phyloP scores from a whole-genome alignment of 768 basidiomycete species.

The Suillus sp. region DNA sequence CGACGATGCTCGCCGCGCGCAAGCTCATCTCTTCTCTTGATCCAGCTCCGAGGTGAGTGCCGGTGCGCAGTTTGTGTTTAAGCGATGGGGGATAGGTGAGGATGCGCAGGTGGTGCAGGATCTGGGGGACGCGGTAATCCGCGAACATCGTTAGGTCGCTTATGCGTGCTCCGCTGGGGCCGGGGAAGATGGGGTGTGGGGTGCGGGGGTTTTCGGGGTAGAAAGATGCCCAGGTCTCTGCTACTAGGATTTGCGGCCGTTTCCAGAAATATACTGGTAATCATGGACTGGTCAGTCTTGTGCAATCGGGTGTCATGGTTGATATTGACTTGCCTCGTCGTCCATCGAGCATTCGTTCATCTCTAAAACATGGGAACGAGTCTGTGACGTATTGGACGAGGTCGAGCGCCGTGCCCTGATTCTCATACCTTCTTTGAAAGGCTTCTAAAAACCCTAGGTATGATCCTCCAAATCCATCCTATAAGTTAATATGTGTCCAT shows the following conservation, averaged over 20 bases:
- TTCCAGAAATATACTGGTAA: slow-evolving; percentile 81
- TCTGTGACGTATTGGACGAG: slow-evolving; percentile 72
- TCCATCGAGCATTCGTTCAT: slow-evolving; percentile 61
- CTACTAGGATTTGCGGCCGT: slow-evolving; percentile 87
- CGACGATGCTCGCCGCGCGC: slow-evolving; percentile 77
- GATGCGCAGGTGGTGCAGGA: slow-evolving; percentile 81
- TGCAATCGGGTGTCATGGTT: background rate
- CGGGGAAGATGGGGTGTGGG: slow-evolving; percentile 76
- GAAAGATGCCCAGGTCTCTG: slow-evolving; percentile 92
- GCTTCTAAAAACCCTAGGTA: slow-evolving; percentile 65
- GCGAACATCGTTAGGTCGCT: slow-evolving; percentile 89
- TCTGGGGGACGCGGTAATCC: slow-evolving; percentile 90
- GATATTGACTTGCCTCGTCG: slow-evolving; percentile 35
- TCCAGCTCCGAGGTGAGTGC: slow-evolving; percentile 52
- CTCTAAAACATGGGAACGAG: slow-evolving; percentile 75
- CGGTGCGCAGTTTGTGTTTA: slow-evolving; percentile 47
- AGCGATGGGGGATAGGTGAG: slow-evolving; percentile 70
- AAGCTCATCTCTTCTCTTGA: slow-evolving; percentile 75
- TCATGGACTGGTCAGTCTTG: background rate
- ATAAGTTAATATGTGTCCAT: background rate
- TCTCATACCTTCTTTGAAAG: slow-evolving; percentile 55
- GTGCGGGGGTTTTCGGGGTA: slow-evolving; percentile 53
- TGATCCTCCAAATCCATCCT: slow-evolving; percentile 68
- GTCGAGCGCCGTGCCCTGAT: slow-evolving; percentile 67
- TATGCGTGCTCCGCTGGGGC: slow-evolving; percentile 56